Evolutionary conservation across 2,329 filamentous ascomycete species (phyloP).

Genomic region (Penicillium sp.): DNA sequence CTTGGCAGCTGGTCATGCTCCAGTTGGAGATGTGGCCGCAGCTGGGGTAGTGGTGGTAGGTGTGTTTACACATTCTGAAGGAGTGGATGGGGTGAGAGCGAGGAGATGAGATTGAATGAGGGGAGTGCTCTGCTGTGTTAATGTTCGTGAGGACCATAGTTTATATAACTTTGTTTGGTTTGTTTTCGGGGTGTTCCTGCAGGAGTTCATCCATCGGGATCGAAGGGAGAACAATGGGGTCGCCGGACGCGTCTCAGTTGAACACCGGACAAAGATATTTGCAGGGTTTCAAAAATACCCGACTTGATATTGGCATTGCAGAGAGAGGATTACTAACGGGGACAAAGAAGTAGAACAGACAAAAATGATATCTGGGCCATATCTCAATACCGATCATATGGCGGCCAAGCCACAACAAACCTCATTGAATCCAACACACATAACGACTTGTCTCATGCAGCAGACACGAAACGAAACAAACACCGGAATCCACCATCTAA

Average conservation of each 20-base stretch:
- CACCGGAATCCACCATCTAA: background rate
- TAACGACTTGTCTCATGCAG: background rate
- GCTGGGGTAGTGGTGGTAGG: conserved; percentile 26
- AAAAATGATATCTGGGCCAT: background rate
- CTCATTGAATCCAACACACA: background rate
- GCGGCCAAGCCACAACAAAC: background rate
- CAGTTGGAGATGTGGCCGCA: conserved; percentile 31
- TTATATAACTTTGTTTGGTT: background rate
- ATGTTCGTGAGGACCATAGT: background rate
- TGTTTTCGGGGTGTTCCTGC: background rate
- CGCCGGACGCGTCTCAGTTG: no score
- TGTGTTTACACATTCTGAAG: conserved; percentile 26
- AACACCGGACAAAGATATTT: background rate
- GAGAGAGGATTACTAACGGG: no score
- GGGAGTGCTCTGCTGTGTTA: background rate
- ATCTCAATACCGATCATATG: background rate
- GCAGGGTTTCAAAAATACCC: background rate
- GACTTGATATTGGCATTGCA: no score
- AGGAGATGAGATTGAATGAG: background rate
- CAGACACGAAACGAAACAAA: background rate
- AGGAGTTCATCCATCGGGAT: conserved; percentile 1
- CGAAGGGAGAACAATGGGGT: background rate
- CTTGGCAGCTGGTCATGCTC: conserved; percentile 24
- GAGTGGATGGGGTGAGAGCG: background rate
- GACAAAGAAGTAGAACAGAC: no score